Percentiles rank a stretch among this genome's conserved stretches.
Conservation (phyloP, 2,329 filamentous ascomycete genomes). For the Apiospora marii region DNA sequence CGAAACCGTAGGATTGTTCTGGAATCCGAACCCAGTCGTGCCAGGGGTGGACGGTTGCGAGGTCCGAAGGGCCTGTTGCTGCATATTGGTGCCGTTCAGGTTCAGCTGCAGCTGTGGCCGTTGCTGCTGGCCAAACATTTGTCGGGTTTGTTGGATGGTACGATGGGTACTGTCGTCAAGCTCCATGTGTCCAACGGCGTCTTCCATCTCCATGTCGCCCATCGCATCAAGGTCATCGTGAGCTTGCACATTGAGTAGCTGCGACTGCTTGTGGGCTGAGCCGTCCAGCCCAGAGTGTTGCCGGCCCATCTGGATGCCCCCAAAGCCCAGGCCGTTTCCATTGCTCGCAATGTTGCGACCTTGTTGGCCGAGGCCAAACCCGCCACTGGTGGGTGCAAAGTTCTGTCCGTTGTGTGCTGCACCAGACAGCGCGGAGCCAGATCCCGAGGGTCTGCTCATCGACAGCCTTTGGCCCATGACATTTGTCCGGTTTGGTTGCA, state of each 20-base stretch:
- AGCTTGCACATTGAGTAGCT: slow-evolving; percentile 51
- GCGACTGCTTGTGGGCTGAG: slow-evolving; percentile 50
- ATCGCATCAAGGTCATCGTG: slow-evolving; percentile 81
- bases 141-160: slow-evolving; percentile 73
- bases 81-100: slow-evolving; percentile 77
- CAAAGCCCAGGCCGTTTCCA: slow-evolving; percentile 36
- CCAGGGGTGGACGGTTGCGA: slow-evolving; percentile 89
- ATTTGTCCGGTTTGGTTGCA: slow-evolving; percentile 42
- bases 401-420: slow-evolving; percentile 40
- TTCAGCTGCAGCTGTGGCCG: slow-evolving; percentile 82
- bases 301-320: slow-evolving; percentile 51
- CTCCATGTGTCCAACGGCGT: slow-evolving; percentile 73
- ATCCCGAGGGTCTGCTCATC: slow-evolving; percentile 39
- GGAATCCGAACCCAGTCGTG: slow-evolving; percentile 77
- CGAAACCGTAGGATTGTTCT: slow-evolving; percentile 95
- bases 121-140: slow-evolving; percentile 68
- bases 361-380: slow-evolving; percentile 41
- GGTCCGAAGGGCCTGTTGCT: slow-evolving; percentile 81
- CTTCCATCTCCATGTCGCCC: slow-evolving; percentile 97
- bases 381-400: slow-evolving; percentile 36
- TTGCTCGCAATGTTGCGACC: slow-evolving; percentile 34
- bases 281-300: slow-evolving; percentile 38
- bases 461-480: slow-evolving; percentile 43
- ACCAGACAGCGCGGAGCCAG: slow-evolving; percentile 34
- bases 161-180: slow-evolving; percentile 64